Evolutionary conservation across 1,139 yeast species (phyloP).

Genomic region (Kodamaea fungicola): DNA sequence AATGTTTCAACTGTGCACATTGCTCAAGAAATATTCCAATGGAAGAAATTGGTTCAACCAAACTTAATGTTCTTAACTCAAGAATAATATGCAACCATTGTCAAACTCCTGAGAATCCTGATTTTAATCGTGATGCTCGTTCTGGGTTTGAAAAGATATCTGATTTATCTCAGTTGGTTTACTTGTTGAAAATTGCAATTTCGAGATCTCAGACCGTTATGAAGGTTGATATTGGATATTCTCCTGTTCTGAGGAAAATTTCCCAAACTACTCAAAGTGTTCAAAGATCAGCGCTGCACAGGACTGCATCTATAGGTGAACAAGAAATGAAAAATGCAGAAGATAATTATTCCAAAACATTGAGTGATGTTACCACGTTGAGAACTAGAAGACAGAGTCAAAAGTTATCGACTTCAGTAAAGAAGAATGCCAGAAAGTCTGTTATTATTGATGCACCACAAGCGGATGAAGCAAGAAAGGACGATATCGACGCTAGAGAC

Average conservation of each 20-base stretch:
- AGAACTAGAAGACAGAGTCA: constrained; percentile 74
- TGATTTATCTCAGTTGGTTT: constrained; percentile 69
- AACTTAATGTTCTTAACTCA: constrained; percentile 21
- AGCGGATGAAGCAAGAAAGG: constrained; percentile 44
- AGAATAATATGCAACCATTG: constrained; percentile 57
- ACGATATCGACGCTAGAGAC: constrained; percentile 7
- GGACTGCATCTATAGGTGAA: constrained; percentile 8
- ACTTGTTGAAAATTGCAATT: constrained; percentile 77
- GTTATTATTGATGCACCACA: constrained; percentile 51
- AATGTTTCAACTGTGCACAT: constrained; percentile 63
- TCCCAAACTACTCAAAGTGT: constrained; percentile 1
- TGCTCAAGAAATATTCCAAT: constrained; percentile 41
- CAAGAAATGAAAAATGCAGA: constrained; percentile 22
- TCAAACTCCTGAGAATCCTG: constrained; percentile 18
- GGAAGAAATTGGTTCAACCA: constrained; percentile 32
- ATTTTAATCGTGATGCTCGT: constrained; percentile 35
- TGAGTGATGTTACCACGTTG: constrained; percentile 74
- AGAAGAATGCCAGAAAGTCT: constrained; percentile 47
- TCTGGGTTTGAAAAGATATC: constrained; percentile 64
- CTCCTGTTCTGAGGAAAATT: constrained; percentile 2
- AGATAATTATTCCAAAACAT: constrained; percentile 59
- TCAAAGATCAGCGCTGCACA: constrained; percentile 2
- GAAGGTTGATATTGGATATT: constrained; percentile 21
- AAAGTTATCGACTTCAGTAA: constrained; percentile 51
- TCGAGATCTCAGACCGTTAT: constrained; percentile 73